Evolutionary conservation across 2,329 filamentous ascomycete species (phyloP).

Genomic region (Thelonectria rubi): DNA sequence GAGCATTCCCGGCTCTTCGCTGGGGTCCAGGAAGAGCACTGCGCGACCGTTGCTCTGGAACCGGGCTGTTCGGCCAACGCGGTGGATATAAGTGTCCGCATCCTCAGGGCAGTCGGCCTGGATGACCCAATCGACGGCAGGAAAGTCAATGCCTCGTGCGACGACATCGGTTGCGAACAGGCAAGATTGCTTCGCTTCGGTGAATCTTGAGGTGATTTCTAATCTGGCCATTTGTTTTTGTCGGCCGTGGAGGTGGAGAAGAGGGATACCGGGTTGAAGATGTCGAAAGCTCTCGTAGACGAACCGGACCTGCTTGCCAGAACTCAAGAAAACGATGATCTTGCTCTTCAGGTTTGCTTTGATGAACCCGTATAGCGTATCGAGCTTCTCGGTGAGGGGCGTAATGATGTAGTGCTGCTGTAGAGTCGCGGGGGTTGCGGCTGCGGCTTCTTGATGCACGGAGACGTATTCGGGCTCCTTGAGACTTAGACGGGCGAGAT

Average conservation of each 20-base stretch:
- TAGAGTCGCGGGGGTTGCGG: slow-evolving; percentile 82
- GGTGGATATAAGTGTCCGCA: slow-evolving; percentile 96
- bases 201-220: slow-evolving; percentile 87
- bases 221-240: slow-evolving; percentile 91
- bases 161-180: slow-evolving; percentile 96
- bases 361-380: slow-evolving; percentile 93
- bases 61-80: slow-evolving; percentile 92
- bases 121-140: slow-evolving; percentile 98
- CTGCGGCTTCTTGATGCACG: slow-evolving; percentile 83
- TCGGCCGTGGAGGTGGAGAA: slow-evolving; percentile 91
- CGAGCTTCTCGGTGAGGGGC: slow-evolving; percentile 86
- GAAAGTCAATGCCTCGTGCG: slow-evolving; percentile 93
- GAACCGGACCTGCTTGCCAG: slow-evolving; percentile 95
- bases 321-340: slow-evolving; percentile 94
- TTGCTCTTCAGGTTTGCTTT: slow-evolving; percentile 91
- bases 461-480: slow-evolving; percentile 94
- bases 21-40: slow-evolving; percentile 90
- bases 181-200: slow-evolving; percentile 81
- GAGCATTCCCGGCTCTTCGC: slow-evolving; percentile 92
- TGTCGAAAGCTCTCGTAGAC: slow-evolving; percentile 93
- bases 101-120: slow-evolving; percentile 98
- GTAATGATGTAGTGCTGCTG: slow-evolving; percentile 93
- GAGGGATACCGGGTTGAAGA: slow-evolving; percentile 90
- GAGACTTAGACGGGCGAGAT: slow-evolving; percentile 87
- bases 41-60: slow-evolving; percentile 89